phyloP scores from a whole-genome alignment of 1,284 basidiomycete species.

The Cystobasidiaceae sp. region DNA sequence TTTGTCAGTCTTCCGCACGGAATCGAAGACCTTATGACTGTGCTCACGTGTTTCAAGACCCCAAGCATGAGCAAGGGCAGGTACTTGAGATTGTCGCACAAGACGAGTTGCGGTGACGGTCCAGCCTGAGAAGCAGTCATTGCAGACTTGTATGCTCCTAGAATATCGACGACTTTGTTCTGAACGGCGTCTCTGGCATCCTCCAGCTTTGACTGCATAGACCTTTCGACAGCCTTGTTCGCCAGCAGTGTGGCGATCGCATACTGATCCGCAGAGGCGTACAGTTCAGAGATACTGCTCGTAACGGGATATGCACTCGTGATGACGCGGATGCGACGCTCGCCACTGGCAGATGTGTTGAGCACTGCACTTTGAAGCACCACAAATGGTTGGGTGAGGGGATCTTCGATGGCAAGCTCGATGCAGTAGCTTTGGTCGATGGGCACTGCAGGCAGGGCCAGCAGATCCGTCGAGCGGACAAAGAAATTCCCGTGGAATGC shows the following conservation, averaged over 20 bases:
- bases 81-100: constrained; percentile 90
- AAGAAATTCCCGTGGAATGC: constrained; percentile 99
- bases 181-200: constrained; percentile 86
- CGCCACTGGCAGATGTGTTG: constrained; percentile 90
- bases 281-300: constrained; percentile 85
- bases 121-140: constrained; percentile 91
- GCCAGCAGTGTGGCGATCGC: constrained; percentile 84
- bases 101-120: constrained; percentile 83
- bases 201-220: constrained; percentile 77
- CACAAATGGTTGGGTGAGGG: constrained; percentile 83
- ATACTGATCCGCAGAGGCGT: constrained; percentile 89
- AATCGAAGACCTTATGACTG: constrained; percentile 17
- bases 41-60: constrained; percentile 81
- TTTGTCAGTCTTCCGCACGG: neutral
- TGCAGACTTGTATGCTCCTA: constrained; percentile 88
- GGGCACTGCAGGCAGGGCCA: constrained; percentile 94
- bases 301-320: constrained; percentile 91
- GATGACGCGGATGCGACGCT: constrained; percentile 91
- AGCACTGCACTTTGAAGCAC: constrained; percentile 94
- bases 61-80: constrained; percentile 84
- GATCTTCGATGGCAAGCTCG: constrained; percentile 96
- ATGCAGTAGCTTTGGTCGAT: constrained; percentile 96
- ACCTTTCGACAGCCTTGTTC: constrained; percentile 95
- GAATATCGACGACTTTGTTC: constrained; percentile 84
- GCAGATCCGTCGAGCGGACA: constrained; percentile 91